Evolutionary conservation across 345 rosid genomes (phyloP), one percentile per base, ranked within the genome.

Genomic region (Psidium guajava): DNA sequence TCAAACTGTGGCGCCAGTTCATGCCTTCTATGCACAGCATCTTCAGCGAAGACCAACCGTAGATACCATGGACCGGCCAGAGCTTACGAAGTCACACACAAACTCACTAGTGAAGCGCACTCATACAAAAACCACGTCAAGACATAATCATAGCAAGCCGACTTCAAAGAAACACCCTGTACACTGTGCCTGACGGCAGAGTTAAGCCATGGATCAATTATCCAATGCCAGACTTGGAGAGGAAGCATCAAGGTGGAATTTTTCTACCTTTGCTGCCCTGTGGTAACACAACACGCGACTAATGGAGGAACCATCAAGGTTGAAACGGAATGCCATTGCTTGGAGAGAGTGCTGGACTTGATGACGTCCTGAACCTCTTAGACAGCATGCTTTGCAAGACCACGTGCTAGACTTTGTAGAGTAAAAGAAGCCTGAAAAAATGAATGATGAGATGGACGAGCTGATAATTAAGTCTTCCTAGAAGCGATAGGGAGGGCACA

Each of bases 1-100:
- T 59, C 36, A 27, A 0, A 27, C 28, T 2, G 13, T 12, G 1
- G 4, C 0, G 20, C 69, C n/a, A 59, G 69, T 0, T 3, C 69
- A 59, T 0, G 36, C 28, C 36, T 59, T 27, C 0, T 9, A n/a
- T 59, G 36, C 69, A n/a, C 69, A 59, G 32, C 69, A 59, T 59
- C 69, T 59, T 59, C 36, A 59, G 18, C 36, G 20, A 59, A n/a
- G 36, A 59, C 69, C 28, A 59, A 12, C 69, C 8, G 69, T 13
- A 52, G 54, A 52, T 52, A 52, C 54, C 54, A 5, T 52, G 16
- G 20, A 5, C 18, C 54, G 18, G 6, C 5, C 16, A 52, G 69
- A 0, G 27, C 18, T 59, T 6, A n/a, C 69, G 13, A 4, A 59
- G 2, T 0, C 36, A 13, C 32, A 14, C 12, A 18, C 69, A 27